These are phyloP conservation scores for Trichoderma atroviride DNA, from an alignment of 2,329 filamentous ascomycete genomes.

Conservation along the genomic window DNA sequence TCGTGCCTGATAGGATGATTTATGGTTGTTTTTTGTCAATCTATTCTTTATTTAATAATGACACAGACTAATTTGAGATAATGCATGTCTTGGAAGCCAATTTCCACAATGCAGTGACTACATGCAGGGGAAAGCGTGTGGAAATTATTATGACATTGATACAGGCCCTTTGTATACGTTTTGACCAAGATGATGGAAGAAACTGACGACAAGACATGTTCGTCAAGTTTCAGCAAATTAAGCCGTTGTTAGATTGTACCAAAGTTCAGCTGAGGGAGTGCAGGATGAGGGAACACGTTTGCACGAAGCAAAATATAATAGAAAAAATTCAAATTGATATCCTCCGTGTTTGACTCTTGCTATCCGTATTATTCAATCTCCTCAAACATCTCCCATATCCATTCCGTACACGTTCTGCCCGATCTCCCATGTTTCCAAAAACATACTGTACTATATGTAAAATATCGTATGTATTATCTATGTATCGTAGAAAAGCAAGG, in stretches of 20 bases:
- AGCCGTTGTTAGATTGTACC: too few species aligned
- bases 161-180: constrained; percentile 10
- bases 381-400: too few species aligned
- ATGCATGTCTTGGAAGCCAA: constrained; percentile 21
- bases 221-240: too few species aligned
- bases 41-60: not conserved
- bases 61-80: not conserved
- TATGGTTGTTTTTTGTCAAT: not conserved
- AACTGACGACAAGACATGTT: not conserved
- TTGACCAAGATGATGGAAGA: not conserved
- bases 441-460: constrained; percentile 11
- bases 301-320: not conserved
- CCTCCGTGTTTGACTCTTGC: not conserved
- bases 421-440: not conserved
- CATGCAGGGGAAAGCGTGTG: not conserved
- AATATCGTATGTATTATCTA: constrained; percentile 22
- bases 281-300: not conserved
- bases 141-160: not conserved
- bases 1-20: not conserved
- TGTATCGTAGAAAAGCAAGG: not conserved
- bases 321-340: not conserved
- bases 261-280: too few species aligned
- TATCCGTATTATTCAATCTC: not conserved
- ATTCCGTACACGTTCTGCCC: not conserved
- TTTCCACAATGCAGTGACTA: constrained; percentile 12